These are phyloP conservation scores for Suillus variegatus DNA, from an alignment of 768 basidiomycete species.

Conservation along the genomic window DNA sequence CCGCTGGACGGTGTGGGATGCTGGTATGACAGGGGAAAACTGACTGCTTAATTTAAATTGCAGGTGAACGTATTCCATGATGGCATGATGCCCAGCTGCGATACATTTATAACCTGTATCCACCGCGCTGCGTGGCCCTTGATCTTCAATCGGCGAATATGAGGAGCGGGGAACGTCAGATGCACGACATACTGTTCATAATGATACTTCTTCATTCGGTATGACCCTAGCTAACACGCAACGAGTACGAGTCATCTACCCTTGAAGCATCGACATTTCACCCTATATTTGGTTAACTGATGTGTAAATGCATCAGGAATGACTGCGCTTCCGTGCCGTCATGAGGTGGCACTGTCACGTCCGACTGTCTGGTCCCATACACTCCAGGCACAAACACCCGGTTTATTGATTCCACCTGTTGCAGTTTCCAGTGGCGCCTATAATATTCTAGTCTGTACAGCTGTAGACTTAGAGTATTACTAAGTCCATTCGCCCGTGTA, in stretches of 20 bases:
- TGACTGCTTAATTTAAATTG: neutral
- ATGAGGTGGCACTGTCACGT: neutral
- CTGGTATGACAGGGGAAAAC: neutral
- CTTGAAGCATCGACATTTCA: too few relatives aligned
- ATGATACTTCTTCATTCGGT: neutral
- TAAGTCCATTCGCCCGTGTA: neutral
- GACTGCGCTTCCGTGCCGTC: neutral
- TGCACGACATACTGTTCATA: neutral
- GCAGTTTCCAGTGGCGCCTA: neutral
- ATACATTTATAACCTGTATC: neutral
- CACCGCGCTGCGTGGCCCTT: neutral
- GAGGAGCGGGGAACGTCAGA: neutral
- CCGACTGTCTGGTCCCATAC: neutral
- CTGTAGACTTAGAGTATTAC: neutral
- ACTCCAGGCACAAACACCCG: neutral
- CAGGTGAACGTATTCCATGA: neutral
- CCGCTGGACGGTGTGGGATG: conserved; percentile 23
- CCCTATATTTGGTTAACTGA: neutral
- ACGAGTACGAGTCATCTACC: neutral
- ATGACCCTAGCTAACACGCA: neutral
- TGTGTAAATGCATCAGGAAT: neutral
- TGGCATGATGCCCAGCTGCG: neutral
- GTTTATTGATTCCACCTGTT: neutral
- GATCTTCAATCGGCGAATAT: neutral
- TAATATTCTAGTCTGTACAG: neutral